Percentiles rank a stretch among this genome's conserved stretches.
These are phyloP conservation scores for Candida boleticola DNA, from an alignment of 805 yeast species.

Conservation along the genomic window DNA sequence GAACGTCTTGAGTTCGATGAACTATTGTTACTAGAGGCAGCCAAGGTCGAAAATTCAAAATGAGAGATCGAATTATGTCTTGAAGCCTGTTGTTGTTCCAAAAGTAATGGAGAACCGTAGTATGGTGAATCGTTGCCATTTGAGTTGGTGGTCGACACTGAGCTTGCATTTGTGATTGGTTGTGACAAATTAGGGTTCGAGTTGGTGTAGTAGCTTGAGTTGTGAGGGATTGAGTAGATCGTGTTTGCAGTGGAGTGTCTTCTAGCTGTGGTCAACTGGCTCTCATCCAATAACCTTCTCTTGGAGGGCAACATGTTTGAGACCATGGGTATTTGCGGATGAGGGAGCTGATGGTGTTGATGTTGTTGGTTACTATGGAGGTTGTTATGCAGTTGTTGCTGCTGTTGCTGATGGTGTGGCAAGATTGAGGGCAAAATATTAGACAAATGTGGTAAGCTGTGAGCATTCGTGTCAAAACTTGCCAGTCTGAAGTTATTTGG, in stretches of 20 bases:
- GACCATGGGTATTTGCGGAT: conserved; percentile 10
- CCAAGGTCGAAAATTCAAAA: conserved; percentile 22
- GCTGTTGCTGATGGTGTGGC: conserved; percentile 1
- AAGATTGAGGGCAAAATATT: conserved; percentile 3
- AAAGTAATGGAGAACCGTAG: conserved; percentile 28
- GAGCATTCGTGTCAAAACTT: conserved; percentile 18
- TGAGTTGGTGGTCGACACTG: conserved; percentile 4
- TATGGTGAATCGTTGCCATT: conserved; percentile 26
- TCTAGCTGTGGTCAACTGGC: conserved; percentile 12
- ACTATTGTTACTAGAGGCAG: conserved; percentile 24
- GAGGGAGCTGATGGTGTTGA: not conserved
- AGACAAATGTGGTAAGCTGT: conserved; percentile 3
- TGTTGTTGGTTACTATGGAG: not conserved
- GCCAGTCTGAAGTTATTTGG: conserved; percentile 18
- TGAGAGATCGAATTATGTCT: conserved; percentile 41
- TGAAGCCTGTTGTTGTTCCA: conserved; percentile 32
- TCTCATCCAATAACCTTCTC: conserved; percentile 27
- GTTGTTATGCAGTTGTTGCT: not conserved
- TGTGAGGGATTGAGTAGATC: conserved; percentile 7
- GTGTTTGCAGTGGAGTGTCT: conserved; percentile 28
- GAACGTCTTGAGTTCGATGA: conserved; percentile 36
- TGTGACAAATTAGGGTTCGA: conserved; percentile 21
- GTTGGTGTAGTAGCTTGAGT: conserved; percentile 6
- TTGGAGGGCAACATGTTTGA: conserved; percentile 18
- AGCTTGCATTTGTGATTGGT: conserved; percentile 7